Evolutionary conservation across 2,329 filamentous ascomycete genomes (phyloP).

Genomic region (Arthrobotrys sphaeroides): DNA sequence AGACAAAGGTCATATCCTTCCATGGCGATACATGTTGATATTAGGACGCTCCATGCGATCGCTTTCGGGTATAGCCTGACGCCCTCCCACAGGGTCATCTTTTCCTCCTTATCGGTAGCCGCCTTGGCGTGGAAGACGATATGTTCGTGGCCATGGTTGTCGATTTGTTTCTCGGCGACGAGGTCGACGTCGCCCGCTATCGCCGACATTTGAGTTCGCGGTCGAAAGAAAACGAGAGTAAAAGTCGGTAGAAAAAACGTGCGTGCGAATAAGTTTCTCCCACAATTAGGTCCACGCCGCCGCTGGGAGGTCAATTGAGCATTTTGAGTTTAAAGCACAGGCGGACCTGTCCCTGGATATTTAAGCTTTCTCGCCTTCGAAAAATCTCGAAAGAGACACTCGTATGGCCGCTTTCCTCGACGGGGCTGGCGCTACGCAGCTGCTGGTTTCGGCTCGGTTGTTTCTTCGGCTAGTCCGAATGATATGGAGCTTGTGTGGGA

Average conservation of each 20-base stretch:
- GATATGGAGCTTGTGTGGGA: not conserved
- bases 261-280: not conserved
- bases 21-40: constrained; percentile 92
- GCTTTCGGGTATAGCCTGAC: constrained; percentile 87
- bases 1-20: constrained; percentile 86
- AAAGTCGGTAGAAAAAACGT: not conserved
- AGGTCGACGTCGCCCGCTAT: constrained; percentile 21
- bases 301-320: not conserved
- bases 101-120: constrained; percentile 69
- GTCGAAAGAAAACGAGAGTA: not conserved
- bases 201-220: constrained; percentile 17
- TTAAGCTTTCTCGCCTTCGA: constrained; percentile 14
- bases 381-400: not conserved
- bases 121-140: constrained; percentile 38
- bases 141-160: constrained; percentile 38
- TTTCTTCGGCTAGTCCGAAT: constrained; percentile 13
- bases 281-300: not conserved
- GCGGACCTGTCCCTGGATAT: constrained; percentile 3
- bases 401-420: constrained; percentile 19
- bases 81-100: constrained; percentile 78
- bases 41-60: constrained; percentile 81
- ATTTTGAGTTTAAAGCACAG: constrained; percentile 15
- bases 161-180: constrained; percentile 28
- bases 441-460: constrained; percentile 28
- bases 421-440: not conserved